Percentiles rank a stretch among this genome's conserved stretches.
Evolutionary conservation across 1,284 basidiomycete species (phyloP).

Genomic region (Erythrobasidium hasegawianum): DNA sequence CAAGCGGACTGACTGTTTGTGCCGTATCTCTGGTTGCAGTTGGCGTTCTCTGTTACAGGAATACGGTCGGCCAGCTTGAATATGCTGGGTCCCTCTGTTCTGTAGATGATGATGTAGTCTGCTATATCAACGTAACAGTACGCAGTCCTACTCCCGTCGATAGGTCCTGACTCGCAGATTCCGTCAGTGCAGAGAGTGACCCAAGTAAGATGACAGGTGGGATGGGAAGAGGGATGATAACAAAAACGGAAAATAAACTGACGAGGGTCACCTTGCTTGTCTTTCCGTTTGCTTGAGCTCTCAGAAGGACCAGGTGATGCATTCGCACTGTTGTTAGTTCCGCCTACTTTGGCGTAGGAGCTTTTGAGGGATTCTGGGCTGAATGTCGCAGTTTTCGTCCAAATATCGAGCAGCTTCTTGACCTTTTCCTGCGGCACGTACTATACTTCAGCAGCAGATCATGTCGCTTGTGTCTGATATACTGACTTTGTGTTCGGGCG

Average conservation of each 20-base stretch:
- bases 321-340: not conserved
- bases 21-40: no score
- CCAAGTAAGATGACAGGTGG: not conserved
- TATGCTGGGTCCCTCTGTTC: no score
- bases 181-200: not conserved
- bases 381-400: conserved; percentile 82
- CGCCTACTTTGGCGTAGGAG: conserved; percentile 22
- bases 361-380: conserved; percentile 59
- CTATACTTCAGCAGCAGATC: not conserved
- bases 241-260: not conserved
- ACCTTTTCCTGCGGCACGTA: conserved; percentile 71
- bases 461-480: no score
- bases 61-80: no score
- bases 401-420: conserved; percentile 90
- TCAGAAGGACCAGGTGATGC: not conserved
- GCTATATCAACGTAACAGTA: no score
- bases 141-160: no score
- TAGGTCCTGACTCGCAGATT: no score
- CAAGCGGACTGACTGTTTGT: no score
- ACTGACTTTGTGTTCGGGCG: conserved; percentile 69
- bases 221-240: not conserved
- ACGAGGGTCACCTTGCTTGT: not conserved
- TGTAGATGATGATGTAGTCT: no score
- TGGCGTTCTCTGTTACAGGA: no score
- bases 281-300: not conserved